Conservation (phyloP, 805 yeast genomes). For the Metschnikowia anglica region DNA sequence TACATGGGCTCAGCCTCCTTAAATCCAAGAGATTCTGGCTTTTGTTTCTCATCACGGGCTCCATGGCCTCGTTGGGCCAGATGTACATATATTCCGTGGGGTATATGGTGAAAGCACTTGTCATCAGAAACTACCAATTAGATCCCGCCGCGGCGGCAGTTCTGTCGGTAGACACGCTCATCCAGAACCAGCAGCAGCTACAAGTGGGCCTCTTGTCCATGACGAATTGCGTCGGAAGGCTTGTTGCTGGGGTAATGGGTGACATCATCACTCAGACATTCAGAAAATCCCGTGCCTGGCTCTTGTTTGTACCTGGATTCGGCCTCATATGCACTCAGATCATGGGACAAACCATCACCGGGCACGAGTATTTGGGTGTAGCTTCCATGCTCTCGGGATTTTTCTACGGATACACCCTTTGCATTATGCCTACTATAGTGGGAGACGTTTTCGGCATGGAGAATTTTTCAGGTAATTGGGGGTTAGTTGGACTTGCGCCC, state of each 20-base stretch:
- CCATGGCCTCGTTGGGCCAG: conserved; percentile 44
- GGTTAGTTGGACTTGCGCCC: conserved; percentile 66
- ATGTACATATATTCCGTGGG: conserved; percentile 50
- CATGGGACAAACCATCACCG: conserved; percentile 38
- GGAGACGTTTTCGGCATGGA: conserved; percentile 71
- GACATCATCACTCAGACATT: conserved; percentile 53
- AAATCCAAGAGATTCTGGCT: conserved; percentile 37
- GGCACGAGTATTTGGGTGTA: conserved; percentile 43
- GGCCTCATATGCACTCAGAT: conserved; percentile 52
- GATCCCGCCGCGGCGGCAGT: conserved; percentile 9
- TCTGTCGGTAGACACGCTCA: conserved; percentile 28
- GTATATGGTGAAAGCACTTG: conserved; percentile 43
- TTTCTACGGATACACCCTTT: conserved; percentile 72
- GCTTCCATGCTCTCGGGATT: conserved; percentile 62
- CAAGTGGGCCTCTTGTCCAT: conserved; percentile 74
- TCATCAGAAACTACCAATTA: conserved; percentile 17
- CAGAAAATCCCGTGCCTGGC: conserved; percentile 49
- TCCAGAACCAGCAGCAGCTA: conserved; percentile 59
- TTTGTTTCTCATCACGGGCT: conserved; percentile 37
- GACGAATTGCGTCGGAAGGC: conserved; percentile 65
- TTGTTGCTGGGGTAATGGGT: conserved; percentile 61
- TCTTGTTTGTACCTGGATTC: conserved; percentile 52
- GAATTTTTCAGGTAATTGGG: conserved; percentile 72
- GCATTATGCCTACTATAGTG: conserved; percentile 73
- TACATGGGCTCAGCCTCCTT: conserved; percentile 22